Percentiles rank a stretch among this genome's conserved stretches.
phyloP scores from a whole-genome alignment of 1,284 basidiomycete species.

The Lignosus rhinocerotis region DNA sequence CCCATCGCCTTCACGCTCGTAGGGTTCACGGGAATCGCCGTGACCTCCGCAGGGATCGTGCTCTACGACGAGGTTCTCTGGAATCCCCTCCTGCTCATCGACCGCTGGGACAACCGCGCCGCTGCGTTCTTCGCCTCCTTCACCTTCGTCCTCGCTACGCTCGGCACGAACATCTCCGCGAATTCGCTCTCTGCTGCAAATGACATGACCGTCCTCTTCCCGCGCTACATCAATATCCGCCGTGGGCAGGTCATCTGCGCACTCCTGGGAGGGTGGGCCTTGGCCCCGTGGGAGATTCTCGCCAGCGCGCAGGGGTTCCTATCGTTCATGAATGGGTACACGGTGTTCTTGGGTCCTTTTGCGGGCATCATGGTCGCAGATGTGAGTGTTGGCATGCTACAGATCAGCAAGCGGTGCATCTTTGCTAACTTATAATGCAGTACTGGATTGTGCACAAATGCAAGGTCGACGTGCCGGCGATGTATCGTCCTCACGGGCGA shows the following conservation, averaged over 20 bases:
- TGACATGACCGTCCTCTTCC: slow-evolving; percentile 70
- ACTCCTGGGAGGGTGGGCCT: slow-evolving; percentile 65
- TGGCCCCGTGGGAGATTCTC: slow-evolving; percentile 57
- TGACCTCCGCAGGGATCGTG: slow-evolving; percentile 63
- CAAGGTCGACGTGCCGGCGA: slow-evolving; percentile 66
- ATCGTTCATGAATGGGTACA: slow-evolving; percentile 68
- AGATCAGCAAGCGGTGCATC: neutral
- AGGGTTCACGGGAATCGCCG: slow-evolving; percentile 61
- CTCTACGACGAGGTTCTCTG: slow-evolving; percentile 61
- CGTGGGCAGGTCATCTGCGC: slow-evolving; percentile 76
- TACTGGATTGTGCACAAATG: slow-evolving; percentile 67
- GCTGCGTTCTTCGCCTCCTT: slow-evolving; percentile 78
- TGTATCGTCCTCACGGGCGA: slow-evolving; percentile 67
- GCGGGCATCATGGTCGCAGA: slow-evolving; percentile 75
- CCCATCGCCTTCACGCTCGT: slow-evolving; percentile 66
- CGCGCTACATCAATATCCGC: slow-evolving; percentile 73
- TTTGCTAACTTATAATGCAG: slow-evolving; percentile 32
- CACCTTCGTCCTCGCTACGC: slow-evolving; percentile 64
- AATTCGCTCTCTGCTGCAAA: slow-evolving; percentile 79
- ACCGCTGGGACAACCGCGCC: slow-evolving; percentile 74
- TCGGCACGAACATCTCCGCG: slow-evolving; percentile 77
- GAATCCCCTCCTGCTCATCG: slow-evolving; percentile 54
- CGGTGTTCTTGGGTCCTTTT: slow-evolving; percentile 73
- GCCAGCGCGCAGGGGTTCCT: slow-evolving; percentile 51
- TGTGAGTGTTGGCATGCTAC: slow-evolving; percentile 38